A percentile compares a stretch with the other conserved stretches of the same genome.
These are phyloP conservation scores for Leishmania guyanensis DNA, from an alignment of 208 protist genomes.

Conservation along the genomic window DNA sequence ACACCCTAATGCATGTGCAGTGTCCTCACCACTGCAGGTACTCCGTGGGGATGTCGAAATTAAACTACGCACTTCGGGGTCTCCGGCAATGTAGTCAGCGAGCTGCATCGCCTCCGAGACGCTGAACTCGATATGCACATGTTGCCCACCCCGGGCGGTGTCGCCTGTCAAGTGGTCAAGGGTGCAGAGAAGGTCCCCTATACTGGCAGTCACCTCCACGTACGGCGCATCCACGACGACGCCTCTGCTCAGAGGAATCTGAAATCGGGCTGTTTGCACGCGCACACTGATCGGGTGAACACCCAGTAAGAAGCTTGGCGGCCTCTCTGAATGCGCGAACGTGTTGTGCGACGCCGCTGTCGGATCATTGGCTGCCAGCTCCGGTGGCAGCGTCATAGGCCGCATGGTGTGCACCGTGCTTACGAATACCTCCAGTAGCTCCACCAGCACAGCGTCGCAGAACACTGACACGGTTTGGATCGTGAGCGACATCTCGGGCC, in stretches of 20 bases:
- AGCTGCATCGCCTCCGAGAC: conserved; percentile 20
- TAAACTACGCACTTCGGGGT: conserved; percentile 19
- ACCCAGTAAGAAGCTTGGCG: neutral
- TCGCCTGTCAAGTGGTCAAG: neutral
- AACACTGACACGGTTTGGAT: conserved; percentile 9
- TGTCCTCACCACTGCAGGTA: neutral
- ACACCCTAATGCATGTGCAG: conserved; percentile 9
- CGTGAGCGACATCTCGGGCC: neutral
- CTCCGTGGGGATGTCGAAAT: conserved; percentile 20
- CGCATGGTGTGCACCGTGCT: conserved; percentile 5
- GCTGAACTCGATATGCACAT: conserved; percentile 2
- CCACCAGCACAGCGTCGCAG: conserved; percentile 17
- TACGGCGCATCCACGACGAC: conserved; percentile 17
- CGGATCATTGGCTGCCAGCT: neutral
- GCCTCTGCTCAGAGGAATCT: conserved; percentile 13
- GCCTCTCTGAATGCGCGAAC: no score
- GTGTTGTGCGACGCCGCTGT: neutral
- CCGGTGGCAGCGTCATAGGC: neutral
- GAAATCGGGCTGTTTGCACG: conserved; percentile 13
- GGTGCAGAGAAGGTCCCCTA: conserved; percentile 2
- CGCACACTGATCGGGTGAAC: neutral
- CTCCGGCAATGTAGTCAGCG: conserved; percentile 23
- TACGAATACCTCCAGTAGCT: conserved; percentile 18
- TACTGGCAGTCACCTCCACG: conserved; percentile 18
- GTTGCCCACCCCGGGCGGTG: neutral